Evolutionary conservation across 345 rosid genomes (phyloP).

Genomic region (Mallotus nudiflorus): DNA sequence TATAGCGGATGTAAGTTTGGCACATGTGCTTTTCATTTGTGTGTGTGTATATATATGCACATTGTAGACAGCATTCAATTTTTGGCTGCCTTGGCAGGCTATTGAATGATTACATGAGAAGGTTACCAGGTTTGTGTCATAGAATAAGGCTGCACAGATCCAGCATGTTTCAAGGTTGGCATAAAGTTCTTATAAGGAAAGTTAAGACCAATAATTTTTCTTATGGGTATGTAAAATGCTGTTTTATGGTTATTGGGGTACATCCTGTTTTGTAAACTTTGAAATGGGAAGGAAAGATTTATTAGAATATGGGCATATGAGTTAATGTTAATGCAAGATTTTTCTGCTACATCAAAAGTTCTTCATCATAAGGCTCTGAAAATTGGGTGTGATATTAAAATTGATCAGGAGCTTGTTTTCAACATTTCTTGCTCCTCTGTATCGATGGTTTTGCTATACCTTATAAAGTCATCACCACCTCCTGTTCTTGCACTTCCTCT

Average conservation of each 20-base stretch:
- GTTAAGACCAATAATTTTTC: too few relatives aligned
- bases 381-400: neutral
- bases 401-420: neutral
- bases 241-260: neutral
- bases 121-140: constrained; percentile 86
- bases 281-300: neutral
- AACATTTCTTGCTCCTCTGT: neutral
- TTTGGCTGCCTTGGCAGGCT: constrained; percentile 61
- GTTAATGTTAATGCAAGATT: neutral
- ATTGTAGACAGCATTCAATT: constrained; percentile 29
- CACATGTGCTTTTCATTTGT: constrained; percentile 16
- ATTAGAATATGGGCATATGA: neutral
- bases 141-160: constrained; percentile 98
- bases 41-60: too few relatives aligned
- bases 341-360: neutral
- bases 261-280: neutral
- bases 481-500: too few relatives aligned
- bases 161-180: constrained; percentile 90
- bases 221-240: neutral
- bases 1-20: constrained; percentile 80
- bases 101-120: constrained; percentile 87
- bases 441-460: too few relatives aligned
- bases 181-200: too few relatives aligned
- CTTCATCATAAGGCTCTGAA: neutral
- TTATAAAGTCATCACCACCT: too few relatives aligned